Evolutionary conservation across 495 filamentous ascomycete genomes (phyloP), one percentile per base, ranked within the genome.

Genomic region (Penicillium herquei): DNA sequence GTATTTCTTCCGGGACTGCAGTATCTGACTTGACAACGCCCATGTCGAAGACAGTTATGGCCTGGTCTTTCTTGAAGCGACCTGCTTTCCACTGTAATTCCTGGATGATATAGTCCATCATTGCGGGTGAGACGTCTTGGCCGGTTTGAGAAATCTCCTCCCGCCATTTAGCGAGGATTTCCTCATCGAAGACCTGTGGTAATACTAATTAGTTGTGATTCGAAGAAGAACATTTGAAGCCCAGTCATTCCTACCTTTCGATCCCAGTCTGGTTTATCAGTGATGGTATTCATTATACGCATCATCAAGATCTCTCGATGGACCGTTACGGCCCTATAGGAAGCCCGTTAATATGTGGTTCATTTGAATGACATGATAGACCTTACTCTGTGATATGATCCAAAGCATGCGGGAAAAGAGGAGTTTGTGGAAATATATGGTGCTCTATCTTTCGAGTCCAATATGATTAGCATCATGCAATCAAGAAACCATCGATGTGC

Each of bases 91-190:
- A 76, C 11, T 71, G 69, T 11, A 84, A 64, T 55, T 86, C 83
- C 31, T 63, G 51, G 45, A 84, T 69, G 60, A 81, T 74, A 53
- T 68, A 77, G 11, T 81, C 71, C 48, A 80, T 70, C 80, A 84
- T 83, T 7, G 57, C 63, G 1, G 64, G 44, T 0, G 74, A 70
- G 3, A 83, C 56, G 49, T 74, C 75, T 32, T 60, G 32, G 2
- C 52, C 62, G 18, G 61, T 52, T 3, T 51, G 42, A 2, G 57
- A 31, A 8, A 71, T 61, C 52, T 79, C 76, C 3, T 66, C 26
- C 3, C 63, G 56, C 76, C 78, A 79, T 52, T 72, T 72, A 0
- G 47, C n/a, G 0, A 66, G 62, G 49, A 77, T 72, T 39, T 58
- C 45, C 3, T 80, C 70, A 57, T 85, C 70, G 39, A 80, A 81